phyloP scores from a whole-genome alignment of 1,284 basidiomycete genomes.

The Moniliophthora roreri region DNA sequence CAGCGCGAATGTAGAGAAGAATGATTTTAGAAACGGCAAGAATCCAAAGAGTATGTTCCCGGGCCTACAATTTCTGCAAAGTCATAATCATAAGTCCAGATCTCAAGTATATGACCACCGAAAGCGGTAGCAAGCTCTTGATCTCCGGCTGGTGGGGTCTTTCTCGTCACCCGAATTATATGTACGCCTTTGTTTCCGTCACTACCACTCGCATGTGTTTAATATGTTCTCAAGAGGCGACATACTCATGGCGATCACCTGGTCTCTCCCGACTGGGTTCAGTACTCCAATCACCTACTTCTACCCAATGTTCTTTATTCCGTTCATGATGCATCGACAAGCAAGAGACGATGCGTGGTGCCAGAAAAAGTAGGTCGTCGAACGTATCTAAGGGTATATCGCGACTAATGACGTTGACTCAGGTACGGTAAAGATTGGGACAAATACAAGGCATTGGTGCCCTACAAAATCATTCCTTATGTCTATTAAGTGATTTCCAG shows the following conservation, averaged over 20 bases:
- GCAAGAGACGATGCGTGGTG: constrained; percentile 91
- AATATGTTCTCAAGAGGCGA: constrained; percentile 59
- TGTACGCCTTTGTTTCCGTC: constrained; percentile 51
- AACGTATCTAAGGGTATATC: background rate
- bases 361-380: constrained; percentile 64
- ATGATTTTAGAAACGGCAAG: constrained; percentile 88
- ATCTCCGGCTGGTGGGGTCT: constrained; percentile 98
- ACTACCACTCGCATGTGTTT: background rate
- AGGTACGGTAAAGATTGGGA: constrained; percentile 75
- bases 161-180: constrained; percentile 91
- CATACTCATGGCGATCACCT: constrained; percentile 83
- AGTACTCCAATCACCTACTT: constrained; percentile 94
- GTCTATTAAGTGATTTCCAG: constrained; percentile 61
- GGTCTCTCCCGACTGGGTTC: constrained; percentile 94
- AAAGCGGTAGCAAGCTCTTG: constrained; percentile 87
- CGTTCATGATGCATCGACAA: constrained; percentile 91
- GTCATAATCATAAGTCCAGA: constrained; percentile 38
- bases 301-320: constrained; percentile 86
- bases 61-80: background rate
- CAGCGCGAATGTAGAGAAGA: constrained; percentile 89
- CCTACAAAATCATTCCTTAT: constrained; percentile 86
- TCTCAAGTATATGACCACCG: constrained; percentile 81
- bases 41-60: constrained; percentile 91
- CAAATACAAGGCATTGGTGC: constrained; percentile 82
- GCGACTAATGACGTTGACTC: no score